phyloP scores from a whole-genome alignment of 768 basidiomycete genomes.

The Pleurotus platypus region DNA sequence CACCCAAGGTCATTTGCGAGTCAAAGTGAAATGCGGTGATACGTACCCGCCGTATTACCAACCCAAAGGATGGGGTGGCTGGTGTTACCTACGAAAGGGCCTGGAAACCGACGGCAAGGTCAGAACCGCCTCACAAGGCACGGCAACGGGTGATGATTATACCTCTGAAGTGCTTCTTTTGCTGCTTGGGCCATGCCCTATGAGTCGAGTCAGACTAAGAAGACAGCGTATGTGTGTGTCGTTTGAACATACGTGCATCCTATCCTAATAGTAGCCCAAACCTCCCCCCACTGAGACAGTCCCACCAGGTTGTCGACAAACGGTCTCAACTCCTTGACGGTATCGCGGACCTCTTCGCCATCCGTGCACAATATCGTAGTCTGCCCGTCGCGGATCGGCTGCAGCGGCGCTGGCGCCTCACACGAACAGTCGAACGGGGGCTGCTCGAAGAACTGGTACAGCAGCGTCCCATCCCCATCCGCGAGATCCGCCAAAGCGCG shows the following conservation, averaged over 20 bases:
- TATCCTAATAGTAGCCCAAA: constrained; percentile 12
- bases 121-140: not conserved
- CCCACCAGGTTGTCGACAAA: constrained; percentile 12
- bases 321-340: constrained; percentile 10
- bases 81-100: constrained; percentile 32
- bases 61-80: constrained; percentile 35
- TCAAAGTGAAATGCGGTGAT: not conserved
- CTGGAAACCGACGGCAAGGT: constrained; percentile 13
- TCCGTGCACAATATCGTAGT: constrained; percentile 18
- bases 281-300: constrained; percentile 17
- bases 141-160: not conserved
- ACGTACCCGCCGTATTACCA: constrained; percentile 35
- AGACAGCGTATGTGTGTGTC: no score
- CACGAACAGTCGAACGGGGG: constrained; percentile 6
- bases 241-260: constrained; percentile 17
- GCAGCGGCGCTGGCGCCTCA: not conserved
- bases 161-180: constrained; percentile 19
- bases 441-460: constrained; percentile 10
- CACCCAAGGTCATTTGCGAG: not conserved
- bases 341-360: constrained; percentile 15
- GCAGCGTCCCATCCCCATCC: constrained; percentile 18
- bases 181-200: constrained; percentile 26
- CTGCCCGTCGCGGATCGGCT: not conserved
- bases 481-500: constrained; percentile 20
- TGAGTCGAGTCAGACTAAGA: no score